phyloP scores from a whole-genome alignment of 768 basidiomycete genomes.

The Tylopilus vinaceipallidus region DNA sequence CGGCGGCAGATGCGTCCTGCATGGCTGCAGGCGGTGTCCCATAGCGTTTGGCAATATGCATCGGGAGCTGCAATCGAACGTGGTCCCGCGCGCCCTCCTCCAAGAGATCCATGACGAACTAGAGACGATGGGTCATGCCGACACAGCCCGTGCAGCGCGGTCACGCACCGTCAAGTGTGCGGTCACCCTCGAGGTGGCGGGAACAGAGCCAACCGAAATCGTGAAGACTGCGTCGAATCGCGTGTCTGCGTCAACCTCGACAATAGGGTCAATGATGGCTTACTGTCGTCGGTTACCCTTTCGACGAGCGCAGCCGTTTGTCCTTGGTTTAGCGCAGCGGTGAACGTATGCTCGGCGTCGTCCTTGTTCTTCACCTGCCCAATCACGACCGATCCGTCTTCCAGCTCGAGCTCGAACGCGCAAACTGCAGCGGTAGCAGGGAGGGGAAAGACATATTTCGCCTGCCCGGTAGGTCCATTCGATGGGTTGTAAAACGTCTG shows the following conservation, averaged over 20 bases:
- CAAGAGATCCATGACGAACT: conserved; percentile 55
- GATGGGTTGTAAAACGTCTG: conserved; percentile 43
- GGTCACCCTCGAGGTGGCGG: conserved; percentile 38
- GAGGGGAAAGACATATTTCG: conserved; percentile 58
- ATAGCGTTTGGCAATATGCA: conserved; percentile 50
- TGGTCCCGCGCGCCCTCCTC: conserved; percentile 48
- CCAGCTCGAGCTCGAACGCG: conserved; percentile 48
- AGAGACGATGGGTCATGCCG: background rate
- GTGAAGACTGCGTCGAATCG: conserved; percentile 45
- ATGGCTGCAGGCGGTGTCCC: conserved; percentile 43
- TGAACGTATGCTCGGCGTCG: conserved; percentile 40
- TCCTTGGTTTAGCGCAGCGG: conserved; percentile 40
- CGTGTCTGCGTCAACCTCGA: background rate
- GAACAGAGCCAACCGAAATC: conserved; percentile 56
- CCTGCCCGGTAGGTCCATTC: conserved; percentile 38
- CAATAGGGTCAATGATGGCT: conserved; percentile 21
- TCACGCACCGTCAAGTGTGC: conserved; percentile 43
- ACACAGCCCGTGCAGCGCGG: background rate
- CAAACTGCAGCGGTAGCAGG: conserved; percentile 55
- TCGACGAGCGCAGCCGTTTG: conserved; percentile 45
- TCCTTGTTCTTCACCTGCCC: conserved; percentile 51
- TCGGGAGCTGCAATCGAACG: conserved; percentile 54
- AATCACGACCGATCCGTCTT: conserved; percentile 41
- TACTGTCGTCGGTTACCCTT: conserved; percentile 52
- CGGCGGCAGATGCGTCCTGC: conserved; percentile 27